phyloP scores from a whole-genome alignment of 495 filamentous ascomycete species.

The Talaromyces liani region DNA sequence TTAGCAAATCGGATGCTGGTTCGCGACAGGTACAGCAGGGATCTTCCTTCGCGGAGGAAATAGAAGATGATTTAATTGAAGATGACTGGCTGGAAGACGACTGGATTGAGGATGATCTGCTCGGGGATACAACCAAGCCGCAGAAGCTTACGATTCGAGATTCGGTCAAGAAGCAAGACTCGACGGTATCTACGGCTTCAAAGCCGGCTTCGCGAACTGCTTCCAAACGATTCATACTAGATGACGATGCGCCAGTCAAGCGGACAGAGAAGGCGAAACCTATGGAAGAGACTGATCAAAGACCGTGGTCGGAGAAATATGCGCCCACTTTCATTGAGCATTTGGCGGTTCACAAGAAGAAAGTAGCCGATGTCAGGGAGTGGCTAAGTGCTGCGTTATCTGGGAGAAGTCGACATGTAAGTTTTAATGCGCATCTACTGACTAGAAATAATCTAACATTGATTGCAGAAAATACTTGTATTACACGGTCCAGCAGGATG shows the following conservation, averaged over 20 bases:
- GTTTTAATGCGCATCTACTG: conserved; percentile 2
- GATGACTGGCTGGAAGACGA: conserved; percentile 39
- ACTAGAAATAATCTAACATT: not conserved
- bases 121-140: conserved; percentile 10
- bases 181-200: not conserved
- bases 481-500: conserved; percentile 88
- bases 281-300: conserved; percentile 11
- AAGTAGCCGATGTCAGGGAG: conserved; percentile 73
- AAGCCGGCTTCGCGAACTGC: not conserved
- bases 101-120: conserved; percentile 37
- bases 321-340: conserved; percentile 66
- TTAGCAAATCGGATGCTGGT: conserved; percentile 19
- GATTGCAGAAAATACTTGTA: conserved; percentile 58
- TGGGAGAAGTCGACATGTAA: conserved; percentile 42
- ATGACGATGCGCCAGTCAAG: not conserved
- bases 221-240: conserved; percentile 3
- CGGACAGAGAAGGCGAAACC: not conserved
- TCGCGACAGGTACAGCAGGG: conserved; percentile 4
- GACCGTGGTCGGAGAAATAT: conserved; percentile 84
- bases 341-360: conserved; percentile 86
- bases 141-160: not conserved
- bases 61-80: conserved; percentile 39
- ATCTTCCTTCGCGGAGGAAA: conserved; percentile 11
- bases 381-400: conserved; percentile 73
- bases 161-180: not conserved